Evolutionary conservation across 1,284 basidiomycete species (phyloP).

Genomic region (Apiotrichum sp.): DNA sequence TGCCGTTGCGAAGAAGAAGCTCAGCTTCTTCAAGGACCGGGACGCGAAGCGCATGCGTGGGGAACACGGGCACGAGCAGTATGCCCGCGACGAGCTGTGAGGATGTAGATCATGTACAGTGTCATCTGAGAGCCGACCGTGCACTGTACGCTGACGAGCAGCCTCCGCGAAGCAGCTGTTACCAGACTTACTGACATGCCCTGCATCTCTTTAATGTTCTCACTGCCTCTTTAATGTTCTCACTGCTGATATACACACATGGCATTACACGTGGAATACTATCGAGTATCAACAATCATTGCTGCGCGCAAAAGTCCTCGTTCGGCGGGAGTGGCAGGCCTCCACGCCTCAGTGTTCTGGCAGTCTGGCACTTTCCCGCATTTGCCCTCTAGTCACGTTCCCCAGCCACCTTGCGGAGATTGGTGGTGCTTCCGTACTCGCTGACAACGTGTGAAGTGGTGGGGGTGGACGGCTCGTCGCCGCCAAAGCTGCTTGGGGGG

Average conservation of each 20-base stretch:
- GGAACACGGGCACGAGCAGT: slow-evolving; percentile 7
- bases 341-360: too few relatives aligned
- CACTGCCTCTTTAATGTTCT: too few relatives aligned
- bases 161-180: too few relatives aligned
- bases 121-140: neutral
- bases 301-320: too few relatives aligned
- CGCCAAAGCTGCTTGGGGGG: neutral
- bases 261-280: too few relatives aligned
- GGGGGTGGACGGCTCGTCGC: neutral
- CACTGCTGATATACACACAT: too few relatives aligned
- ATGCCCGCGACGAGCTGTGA: slow-evolving; percentile 5
- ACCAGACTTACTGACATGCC: too few relatives aligned
- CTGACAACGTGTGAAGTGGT: neutral
- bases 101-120: neutral
- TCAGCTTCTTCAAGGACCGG: slow-evolving; percentile 37
- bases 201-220: too few relatives aligned
- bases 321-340: too few relatives aligned
- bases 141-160: too few relatives aligned
- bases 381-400: neutral
- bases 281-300: too few relatives aligned
- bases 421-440: neutral
- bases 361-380: too few relatives aligned
- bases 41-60: slow-evolving; percentile 15
- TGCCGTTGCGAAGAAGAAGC: slow-evolving; percentile 21
- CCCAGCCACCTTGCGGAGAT: slow-evolving; percentile 1